These are phyloP conservation scores for Leccinum fuscescens DNA, from an alignment of 1,284 basidiomycete genomes.

Conservation along the genomic window DNA sequence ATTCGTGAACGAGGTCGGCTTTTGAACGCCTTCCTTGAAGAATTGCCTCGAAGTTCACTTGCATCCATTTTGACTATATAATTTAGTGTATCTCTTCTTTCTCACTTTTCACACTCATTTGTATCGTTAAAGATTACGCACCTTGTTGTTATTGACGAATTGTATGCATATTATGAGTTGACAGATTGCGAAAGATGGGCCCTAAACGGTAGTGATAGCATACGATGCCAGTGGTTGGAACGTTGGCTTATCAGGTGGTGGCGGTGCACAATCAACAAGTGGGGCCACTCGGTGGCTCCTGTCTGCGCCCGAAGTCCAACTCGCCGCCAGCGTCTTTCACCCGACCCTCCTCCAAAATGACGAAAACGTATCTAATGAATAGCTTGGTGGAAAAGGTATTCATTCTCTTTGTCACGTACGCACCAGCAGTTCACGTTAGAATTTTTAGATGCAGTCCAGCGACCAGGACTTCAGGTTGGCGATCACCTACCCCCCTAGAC, in stretches of 20 bases:
- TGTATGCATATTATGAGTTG: neutral
- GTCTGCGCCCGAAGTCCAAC: conserved; percentile 7
- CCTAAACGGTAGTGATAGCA: too few relatives aligned
- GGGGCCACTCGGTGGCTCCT: conserved; percentile 18
- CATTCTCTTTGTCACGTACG: neutral
- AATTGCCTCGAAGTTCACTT: neutral
- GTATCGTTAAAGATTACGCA: conserved; percentile 8
- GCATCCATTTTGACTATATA: neutral
- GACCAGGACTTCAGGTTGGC: conserved; percentile 80
- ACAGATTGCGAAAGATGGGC: neutral
- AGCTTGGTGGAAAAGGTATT: conserved; percentile 74
- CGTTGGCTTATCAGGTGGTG: conserved; percentile 4
- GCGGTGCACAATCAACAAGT: conserved; percentile 13
- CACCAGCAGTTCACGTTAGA: conserved; percentile 13
- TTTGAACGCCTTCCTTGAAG: neutral
- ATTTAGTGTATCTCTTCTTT: neutral
- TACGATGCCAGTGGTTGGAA: too few relatives aligned
- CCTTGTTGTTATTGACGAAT: neutral
- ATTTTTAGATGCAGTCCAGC: conserved; percentile 70
- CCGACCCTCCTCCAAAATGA: conserved; percentile 50
- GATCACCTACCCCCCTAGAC: conserved; percentile 15
- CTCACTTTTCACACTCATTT: conserved; percentile 4
- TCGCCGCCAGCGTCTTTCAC: neutral
- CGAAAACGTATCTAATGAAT: conserved; percentile 79
- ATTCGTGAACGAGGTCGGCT: neutral